A percentile compares a stretch with the other conserved stretches of the same genome.
Evolutionary conservation across 2,329 filamentous ascomycete genomes (phyloP).

Genomic region (Rhynchosporium agropyri): DNA sequence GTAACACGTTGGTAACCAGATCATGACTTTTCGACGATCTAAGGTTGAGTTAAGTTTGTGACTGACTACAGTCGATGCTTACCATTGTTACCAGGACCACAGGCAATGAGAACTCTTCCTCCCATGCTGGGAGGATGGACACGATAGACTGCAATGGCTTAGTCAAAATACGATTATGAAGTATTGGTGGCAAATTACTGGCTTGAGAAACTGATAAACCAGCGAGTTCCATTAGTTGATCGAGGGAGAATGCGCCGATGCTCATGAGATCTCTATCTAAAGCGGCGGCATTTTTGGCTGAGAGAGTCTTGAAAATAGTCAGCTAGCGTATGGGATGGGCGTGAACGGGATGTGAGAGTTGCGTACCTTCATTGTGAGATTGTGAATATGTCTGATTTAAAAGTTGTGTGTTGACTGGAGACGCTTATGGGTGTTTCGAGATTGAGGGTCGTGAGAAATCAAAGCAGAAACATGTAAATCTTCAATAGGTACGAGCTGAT

Average conservation of each 20-base stretch:
- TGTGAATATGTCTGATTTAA: background rate
- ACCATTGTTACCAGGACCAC: constrained; percentile 80
- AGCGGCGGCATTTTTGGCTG: constrained; percentile 82
- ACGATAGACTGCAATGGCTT: constrained; percentile 66
- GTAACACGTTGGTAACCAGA: background rate
- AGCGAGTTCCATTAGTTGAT: constrained; percentile 69
- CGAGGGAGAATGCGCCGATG: constrained; percentile 82
- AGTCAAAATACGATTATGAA: background rate
- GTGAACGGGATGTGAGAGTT: background rate
- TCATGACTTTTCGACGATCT: too few relatives aligned
- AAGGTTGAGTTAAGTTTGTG: too few relatives aligned
- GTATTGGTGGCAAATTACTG: constrained; percentile 52
- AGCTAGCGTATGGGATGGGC: background rate
- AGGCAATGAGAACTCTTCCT: constrained; percentile 79
- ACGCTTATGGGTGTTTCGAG: too few relatives aligned
- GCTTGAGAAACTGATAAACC: constrained; percentile 92
- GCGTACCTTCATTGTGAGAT: constrained; percentile 27
- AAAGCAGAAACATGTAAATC: too few relatives aligned
- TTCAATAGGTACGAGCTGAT: too few relatives aligned
- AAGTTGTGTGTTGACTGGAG: background rate
- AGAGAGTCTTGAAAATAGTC: constrained; percentile 67
- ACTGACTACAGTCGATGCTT: constrained; percentile 24
- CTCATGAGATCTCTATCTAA: constrained; percentile 95
- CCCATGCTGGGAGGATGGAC: constrained; percentile 77
- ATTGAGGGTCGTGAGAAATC: too few relatives aligned